Base-by-base conservation (phyloP, 2,329 filamentous ascomycete species). In the Ophiosphaerella narmari region DNA sequence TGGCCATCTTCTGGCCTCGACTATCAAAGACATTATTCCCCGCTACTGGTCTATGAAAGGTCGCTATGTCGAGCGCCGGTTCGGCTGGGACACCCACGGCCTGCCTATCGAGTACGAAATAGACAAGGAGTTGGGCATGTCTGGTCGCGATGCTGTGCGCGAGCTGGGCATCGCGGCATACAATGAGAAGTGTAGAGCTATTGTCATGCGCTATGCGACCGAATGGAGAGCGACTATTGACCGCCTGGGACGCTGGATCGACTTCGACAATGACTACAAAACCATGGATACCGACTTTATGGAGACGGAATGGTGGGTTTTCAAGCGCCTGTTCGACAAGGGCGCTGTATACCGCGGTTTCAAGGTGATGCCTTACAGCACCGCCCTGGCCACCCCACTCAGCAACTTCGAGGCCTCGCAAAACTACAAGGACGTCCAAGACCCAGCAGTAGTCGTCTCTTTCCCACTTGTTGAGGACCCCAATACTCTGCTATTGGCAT, bases 31-130 rank as follows among this genome's bases (percentile, higher is more conserved):
- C 74, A 94, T 96, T 53, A 96, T 97, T 60, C 91, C 93, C 7
- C 82, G 93, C 63, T 97, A 97, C 75, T 97, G 92, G 91, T 91
- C 91, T 43, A 96, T 96, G 92, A 95, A 95, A 72, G 93, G 93
- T 13, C 90, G 87, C 70, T 89, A 96, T 77, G 92, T 97, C 44
- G 90, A 94, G 78, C 85, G 93, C 59, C 84, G 92, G 51, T 97
- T 97, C 62, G 93, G 93, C 45, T 97, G 93, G 93, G 93, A 97
- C 72, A 91, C 92, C 1, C 93, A 97, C 70, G 93, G 93, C 54
- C 82, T 97, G 45, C 93, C 93, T 13, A 94, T 97, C 62, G 93
- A 97, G 78, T 90, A 96, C 73, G 93, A 97, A 77, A 97, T 97
- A 68, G 93, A 97, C 80, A 97, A 97, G 82, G 93, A 93, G 76